Evolutionary conservation across 352 stramenopile genomes (phyloP).

Genomic region (Phytopythium vexans): DNA sequence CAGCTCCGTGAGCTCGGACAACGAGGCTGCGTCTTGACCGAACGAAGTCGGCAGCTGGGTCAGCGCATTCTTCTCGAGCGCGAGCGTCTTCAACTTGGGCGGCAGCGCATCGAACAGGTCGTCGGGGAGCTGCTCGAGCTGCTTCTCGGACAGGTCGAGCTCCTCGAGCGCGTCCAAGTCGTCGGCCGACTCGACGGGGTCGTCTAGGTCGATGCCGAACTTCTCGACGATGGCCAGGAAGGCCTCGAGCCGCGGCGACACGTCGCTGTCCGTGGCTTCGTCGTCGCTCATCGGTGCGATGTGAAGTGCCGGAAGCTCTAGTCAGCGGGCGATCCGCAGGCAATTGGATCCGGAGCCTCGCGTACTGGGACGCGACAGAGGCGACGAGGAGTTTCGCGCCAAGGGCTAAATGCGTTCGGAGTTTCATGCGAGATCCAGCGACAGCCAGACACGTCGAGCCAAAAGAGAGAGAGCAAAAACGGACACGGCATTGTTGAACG

Average conservation of each 20-base stretch:
- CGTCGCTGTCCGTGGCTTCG: slow-evolving; percentile 19
- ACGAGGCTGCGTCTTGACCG: slow-evolving; percentile 18
- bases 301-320: not conserved
- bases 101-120: slow-evolving; percentile 52
- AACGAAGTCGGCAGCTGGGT: slow-evolving; percentile 49
- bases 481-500: too few species aligned
- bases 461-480: too few species aligned
- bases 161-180: slow-evolving; percentile 77
- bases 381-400: too few species aligned
- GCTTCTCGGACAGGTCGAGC: slow-evolving; percentile 80
- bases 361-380: too few species aligned
- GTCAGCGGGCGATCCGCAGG: too few species aligned
- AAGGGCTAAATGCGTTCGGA: too few species aligned
- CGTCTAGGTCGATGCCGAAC: slow-evolving; percentile 66
- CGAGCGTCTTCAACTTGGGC: slow-evolving; percentile 68
- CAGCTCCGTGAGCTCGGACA: slow-evolving; percentile 57
- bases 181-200: slow-evolving; percentile 52
- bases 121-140: slow-evolving; percentile 47
- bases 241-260: slow-evolving; percentile 30
- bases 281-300: slow-evolving; percentile 49
- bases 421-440: too few species aligned
- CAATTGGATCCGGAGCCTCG: too few species aligned
- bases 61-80: slow-evolving; percentile 78
- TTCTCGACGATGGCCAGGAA: slow-evolving; percentile 67
- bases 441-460: too few species aligned